Base-by-base conservation (phyloP, 108 stramenopile genomes). In the Chaetoceros muelleri region DNA sequence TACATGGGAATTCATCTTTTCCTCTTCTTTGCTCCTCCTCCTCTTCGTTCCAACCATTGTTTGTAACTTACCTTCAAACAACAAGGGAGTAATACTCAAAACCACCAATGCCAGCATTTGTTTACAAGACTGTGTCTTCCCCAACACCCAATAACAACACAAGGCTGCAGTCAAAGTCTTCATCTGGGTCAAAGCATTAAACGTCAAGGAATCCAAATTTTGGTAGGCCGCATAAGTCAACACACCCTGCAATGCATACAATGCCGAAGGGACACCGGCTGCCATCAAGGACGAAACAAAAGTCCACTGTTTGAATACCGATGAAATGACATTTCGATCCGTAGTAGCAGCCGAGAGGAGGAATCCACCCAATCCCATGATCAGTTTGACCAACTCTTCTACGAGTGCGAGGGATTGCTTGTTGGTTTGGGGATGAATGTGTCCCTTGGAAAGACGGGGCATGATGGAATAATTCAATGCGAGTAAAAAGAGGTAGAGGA, bases 161-260 rank as follows among this genome's bases (percentile, higher is more conserved):
- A 96, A 54, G 48, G 95, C 95, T 24, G 95, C 93, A 24, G 71
- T 69, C 19, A 96, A 44, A n/a, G 87, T 90, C 61, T 89, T 91
- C 10, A 87, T 90, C 69, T 92, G 90, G 55, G 76, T 90, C 58
- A 91, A 64, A 25, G 78, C 81, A 69, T 93, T 93, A 64, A 81
- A 91, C 17, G 83, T 84, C 0, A 96, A 75, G 1, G 91, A 69
- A 63, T 87, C 86, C 7, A 94, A 73, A 63, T 93, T 63, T 65
- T 82, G 79, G 62, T 93, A 88, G 30, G 85, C 85, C 16, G 81
- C 30, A 57, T 84, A 87, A 5, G 75, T 66, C 10, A 83, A 62
- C 25, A 87, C 69, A 48, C 83, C 87, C 55, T 96, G 95, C 17
- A 87, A 48, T 23, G 87, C 84, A 69, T 94, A 96, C 24, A 90